A percentile compares a stretch with the other conserved stretches of the same genome.
Conservation (phyloP, 2,329 filamentous ascomycete genomes). For the Sphaerulina vaccinii region DNA sequence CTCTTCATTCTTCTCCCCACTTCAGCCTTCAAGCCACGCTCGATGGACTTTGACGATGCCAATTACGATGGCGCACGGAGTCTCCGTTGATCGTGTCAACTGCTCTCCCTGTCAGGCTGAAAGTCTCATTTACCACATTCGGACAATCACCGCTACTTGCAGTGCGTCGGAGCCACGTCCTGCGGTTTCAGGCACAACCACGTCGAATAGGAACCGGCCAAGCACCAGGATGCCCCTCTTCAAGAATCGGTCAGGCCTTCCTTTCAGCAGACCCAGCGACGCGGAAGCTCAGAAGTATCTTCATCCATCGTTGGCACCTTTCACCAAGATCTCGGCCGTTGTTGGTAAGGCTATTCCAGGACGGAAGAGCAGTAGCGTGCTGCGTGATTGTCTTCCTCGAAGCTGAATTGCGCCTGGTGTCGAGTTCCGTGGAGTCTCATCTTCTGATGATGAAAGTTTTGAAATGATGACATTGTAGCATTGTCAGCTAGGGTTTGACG, state of each 20-base stretch:
- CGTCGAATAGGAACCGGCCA: background rate
- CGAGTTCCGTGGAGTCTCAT: too few relatives aligned
- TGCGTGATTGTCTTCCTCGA: too few relatives aligned
- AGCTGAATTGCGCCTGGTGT: too few relatives aligned
- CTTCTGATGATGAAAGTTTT: too few relatives aligned
- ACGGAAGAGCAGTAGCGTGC: too few relatives aligned
- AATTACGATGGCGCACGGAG: constrained; percentile 7
- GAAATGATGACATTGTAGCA: too few relatives aligned
- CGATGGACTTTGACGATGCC: constrained; percentile 3
- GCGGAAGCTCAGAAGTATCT: background rate
- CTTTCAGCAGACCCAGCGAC: background rate
- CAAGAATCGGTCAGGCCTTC: background rate
- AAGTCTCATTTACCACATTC: background rate
- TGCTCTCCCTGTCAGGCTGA: constrained; percentile 6
- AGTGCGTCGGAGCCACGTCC: background rate
- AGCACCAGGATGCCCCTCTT: background rate
- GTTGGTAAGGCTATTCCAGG: too few relatives aligned
- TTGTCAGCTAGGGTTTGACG: too few relatives aligned
- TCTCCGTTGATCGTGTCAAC: constrained; percentile 2
- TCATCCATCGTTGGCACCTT: too few relatives aligned
- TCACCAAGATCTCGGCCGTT: too few relatives aligned
- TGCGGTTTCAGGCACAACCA: background rate
- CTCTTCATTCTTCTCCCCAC: background rate
- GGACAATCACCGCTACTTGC: constrained; percentile 1
- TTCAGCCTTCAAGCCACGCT: constrained; percentile 9